Evolutionary conservation across 2,329 filamentous ascomycete species (phyloP).

Genomic region (Setomelanomma holmii): DNA sequence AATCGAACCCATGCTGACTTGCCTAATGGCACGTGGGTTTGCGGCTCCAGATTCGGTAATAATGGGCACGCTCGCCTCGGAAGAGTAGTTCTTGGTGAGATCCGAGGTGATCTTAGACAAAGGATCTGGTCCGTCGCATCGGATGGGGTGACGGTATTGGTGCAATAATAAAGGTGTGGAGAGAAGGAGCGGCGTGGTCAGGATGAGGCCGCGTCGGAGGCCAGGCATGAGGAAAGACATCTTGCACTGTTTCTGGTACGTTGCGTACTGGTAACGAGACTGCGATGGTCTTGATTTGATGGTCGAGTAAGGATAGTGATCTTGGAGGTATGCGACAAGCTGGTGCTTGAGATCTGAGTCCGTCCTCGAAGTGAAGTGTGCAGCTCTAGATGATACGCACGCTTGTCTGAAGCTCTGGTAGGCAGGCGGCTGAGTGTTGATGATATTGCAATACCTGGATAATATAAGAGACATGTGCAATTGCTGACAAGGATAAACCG

Average conservation of each 20-base stretch:
- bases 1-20: constrained; percentile 57
- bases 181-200: constrained; percentile 46
- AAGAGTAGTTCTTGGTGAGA: constrained; percentile 43
- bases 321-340: constrained; percentile 25
- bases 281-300: not conserved
- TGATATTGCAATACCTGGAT: not conserved
- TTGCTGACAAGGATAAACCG: not conserved
- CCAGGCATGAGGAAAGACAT: constrained; percentile 53
- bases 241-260: not conserved
- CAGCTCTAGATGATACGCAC: not conserved
- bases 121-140: constrained; percentile 46
- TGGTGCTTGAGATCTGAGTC: constrained; percentile 17
- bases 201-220: constrained; percentile 47
- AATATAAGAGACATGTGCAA: constrained; percentile 21
- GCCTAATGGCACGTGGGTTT: constrained; percentile 52
- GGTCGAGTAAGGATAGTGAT: constrained; percentile 13
- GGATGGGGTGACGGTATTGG: constrained; percentile 37
- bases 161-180: constrained; percentile 40
- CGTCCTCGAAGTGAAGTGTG: constrained; percentile 2
- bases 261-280: not conserved
- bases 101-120: constrained; percentile 50
- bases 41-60: constrained; percentile 47
- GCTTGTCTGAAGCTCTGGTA: not conserved
- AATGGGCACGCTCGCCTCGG: constrained; percentile 50
- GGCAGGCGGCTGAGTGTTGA: not conserved